Conservation (phyloP, 2,329 filamentous ascomycete genomes). For the Mollisiaceae sp. region DNA sequence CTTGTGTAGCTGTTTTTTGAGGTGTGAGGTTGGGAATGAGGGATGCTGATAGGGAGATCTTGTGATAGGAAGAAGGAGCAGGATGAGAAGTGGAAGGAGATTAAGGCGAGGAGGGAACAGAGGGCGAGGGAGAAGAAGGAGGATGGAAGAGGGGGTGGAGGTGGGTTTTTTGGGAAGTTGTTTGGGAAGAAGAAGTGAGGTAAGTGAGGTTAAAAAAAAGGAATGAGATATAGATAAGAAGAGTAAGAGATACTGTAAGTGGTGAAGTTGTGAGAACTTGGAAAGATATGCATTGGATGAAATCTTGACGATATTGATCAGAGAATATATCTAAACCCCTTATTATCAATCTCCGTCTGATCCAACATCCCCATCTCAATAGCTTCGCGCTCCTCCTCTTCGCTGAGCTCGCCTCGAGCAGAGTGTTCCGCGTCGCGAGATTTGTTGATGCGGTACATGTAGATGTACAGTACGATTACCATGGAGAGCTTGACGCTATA, state of each 20-base stretch:
- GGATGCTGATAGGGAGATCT: background rate
- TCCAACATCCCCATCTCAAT: constrained; percentile 61
- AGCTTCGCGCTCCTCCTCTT: constrained; percentile 54
- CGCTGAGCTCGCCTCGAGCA: constrained; percentile 32
- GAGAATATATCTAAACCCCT: constrained; percentile 58
- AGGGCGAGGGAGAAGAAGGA: too few species aligned
- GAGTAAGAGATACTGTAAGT: background rate
- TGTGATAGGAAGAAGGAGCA: too few species aligned
- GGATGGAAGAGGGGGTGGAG: too few species aligned
- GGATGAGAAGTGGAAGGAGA: too few species aligned
- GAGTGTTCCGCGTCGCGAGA: constrained; percentile 54
- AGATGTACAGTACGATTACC: constrained; percentile 57
- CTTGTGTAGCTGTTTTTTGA: background rate
- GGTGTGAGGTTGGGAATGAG: background rate
- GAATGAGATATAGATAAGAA: background rate
- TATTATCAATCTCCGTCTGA: constrained; percentile 60
- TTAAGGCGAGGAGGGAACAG: too few species aligned
- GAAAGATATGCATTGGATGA: background rate
- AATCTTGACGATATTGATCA: too few species aligned
- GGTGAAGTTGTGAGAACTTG: background rate
- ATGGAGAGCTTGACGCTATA: constrained; percentile 57
- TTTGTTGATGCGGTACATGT: constrained; percentile 61
- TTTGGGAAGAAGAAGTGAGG: background rate
- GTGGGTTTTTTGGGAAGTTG: background rate
- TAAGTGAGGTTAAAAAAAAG: background rate